Base-by-base conservation (phyloP, 225 moss, liverwort and hornwort genomes). In the Rhytidiadelphus loreus region DNA sequence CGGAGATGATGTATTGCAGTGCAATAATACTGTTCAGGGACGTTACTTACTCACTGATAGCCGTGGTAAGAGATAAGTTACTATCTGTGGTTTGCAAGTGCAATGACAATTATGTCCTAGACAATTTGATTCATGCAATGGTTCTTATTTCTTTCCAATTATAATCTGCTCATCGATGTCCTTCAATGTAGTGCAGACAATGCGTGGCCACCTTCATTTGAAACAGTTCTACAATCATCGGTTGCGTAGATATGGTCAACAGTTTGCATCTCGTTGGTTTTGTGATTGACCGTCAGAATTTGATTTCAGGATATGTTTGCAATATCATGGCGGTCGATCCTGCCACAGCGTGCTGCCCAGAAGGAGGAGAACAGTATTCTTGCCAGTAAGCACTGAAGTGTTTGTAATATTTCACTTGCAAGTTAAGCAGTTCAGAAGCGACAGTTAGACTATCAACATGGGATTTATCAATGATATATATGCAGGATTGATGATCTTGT, bases 291-390 rank as follows among this genome's bases (percentile, higher is more conserved):
- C 55, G 44, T 96, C 18, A 78, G 50, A 90, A 73, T 74, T 74
- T 23, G 86, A 68, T 81, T 86, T 68, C 93, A 97, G 95, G 97
- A 70, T 95, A 94, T 92, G 96, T 98, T 46, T 98, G 96, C 92
- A 96, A 80, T 77, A 94, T 95, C 85, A 95, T 93, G 96, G 91
- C 91, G 74, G 77, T 96, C 35, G 85, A 94, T 87, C 83, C 93
- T 69, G 84, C 55, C 74, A 93, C 93, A 77, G 89, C 93, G 55
- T 96, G 95, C 90, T 96, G 95, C 87, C 93, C 93, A 70, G 89
- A 87, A 75, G 88, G 13, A 77, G 89, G 86, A 61, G 90, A 94
- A 60, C 93, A 90, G 62, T 97, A 91, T 83, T 92, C 96, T 87
- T 97, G 95, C 87, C 85, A 88, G 95, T 96, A 90, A 91, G 77